Percentiles rank a stretch among this genome's conserved stretches.
Conservation (phyloP, 257 asterid species). For the Ehretia macrophylla region DNA sequence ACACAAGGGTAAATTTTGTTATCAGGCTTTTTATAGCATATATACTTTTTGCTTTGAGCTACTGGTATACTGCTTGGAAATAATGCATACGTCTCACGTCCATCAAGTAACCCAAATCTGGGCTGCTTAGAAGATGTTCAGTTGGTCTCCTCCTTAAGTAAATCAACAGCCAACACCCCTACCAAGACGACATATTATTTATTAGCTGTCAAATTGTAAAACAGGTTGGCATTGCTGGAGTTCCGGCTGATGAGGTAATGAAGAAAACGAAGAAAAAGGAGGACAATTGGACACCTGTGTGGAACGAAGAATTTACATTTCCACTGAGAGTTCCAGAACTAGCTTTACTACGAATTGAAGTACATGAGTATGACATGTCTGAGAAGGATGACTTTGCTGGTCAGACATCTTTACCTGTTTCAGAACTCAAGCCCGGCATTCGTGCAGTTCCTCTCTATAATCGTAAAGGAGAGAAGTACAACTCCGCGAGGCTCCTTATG, state of each 20-base stretch:
- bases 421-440: conserved; percentile 58
- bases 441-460: conserved; percentile 50
- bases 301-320: conserved; percentile 63
- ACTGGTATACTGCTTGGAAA: not conserved
- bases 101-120: too few relatives aligned
- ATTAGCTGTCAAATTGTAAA: not conserved
- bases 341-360: conserved; percentile 61
- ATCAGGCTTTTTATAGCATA: not conserved
- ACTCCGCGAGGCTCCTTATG: conserved; percentile 54
- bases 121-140: not conserved
- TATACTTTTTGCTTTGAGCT: not conserved
- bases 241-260: conserved; percentile 55
- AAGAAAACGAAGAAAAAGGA: conserved; percentile 45
- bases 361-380: conserved; percentile 57
- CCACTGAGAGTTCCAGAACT: conserved; percentile 66
- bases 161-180: too few relatives aligned
- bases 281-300: conserved; percentile 62
- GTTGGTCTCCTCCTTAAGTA: not conserved
- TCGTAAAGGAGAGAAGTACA: conserved; percentile 49
- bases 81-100: too few relatives aligned
- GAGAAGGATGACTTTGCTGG: conserved; percentile 80
- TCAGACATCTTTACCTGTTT: conserved; percentile 58
- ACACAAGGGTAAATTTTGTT: conserved; percentile 52
- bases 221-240: conserved; percentile 71
- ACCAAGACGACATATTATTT: too few relatives aligned